A percentile compares a stretch with the other conserved stretches of the same genome.
phyloP scores from a whole-genome alignment of 2,329 filamentous ascomycete genomes.

The Raffaelea deltoideospora region DNA sequence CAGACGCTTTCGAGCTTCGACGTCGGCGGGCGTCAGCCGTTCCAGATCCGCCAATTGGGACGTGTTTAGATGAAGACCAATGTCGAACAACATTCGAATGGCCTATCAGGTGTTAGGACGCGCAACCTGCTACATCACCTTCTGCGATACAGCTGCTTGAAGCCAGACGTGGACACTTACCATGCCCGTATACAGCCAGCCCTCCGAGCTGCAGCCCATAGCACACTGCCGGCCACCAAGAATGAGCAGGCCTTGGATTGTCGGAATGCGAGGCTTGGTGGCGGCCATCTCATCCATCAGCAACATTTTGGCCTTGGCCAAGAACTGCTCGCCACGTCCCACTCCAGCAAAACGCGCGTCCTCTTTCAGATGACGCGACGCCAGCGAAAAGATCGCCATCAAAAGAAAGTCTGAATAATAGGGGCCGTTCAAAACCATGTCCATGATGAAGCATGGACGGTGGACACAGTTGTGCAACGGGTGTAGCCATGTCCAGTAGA shows the following conservation, averaged over 20 bases:
- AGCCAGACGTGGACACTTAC: too few relatives aligned
- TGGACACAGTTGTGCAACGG: background rate
- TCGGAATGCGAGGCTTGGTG: background rate
- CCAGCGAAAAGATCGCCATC: background rate
- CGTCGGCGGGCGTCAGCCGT: background rate
- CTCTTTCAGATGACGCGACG: background rate
- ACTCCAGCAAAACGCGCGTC: background rate
- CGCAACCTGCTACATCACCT: too few relatives aligned
- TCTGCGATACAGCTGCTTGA: too few relatives aligned
- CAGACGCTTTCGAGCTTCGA: background rate
- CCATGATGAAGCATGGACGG: background rate
- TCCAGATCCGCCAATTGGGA: background rate
- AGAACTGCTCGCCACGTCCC: background rate
- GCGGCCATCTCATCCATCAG: background rate
- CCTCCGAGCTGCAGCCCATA: background rate
- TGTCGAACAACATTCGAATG: conserved; percentile 16
- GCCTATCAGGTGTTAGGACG: conserved; percentile 4
- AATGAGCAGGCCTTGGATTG: background rate
- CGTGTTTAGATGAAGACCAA: conserved; percentile 10
- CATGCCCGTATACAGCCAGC: conserved; percentile 3
- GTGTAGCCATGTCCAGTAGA: conserved; percentile 1
- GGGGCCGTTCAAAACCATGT: background rate
- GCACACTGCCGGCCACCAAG: background rate
- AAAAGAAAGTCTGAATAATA: background rate
- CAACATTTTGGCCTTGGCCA: background rate